A percentile compares a stretch with the other conserved stretches of the same genome.
phyloP scores from a whole-genome alignment of 176 grass and related monocot species.

The Secale cereale region DNA sequence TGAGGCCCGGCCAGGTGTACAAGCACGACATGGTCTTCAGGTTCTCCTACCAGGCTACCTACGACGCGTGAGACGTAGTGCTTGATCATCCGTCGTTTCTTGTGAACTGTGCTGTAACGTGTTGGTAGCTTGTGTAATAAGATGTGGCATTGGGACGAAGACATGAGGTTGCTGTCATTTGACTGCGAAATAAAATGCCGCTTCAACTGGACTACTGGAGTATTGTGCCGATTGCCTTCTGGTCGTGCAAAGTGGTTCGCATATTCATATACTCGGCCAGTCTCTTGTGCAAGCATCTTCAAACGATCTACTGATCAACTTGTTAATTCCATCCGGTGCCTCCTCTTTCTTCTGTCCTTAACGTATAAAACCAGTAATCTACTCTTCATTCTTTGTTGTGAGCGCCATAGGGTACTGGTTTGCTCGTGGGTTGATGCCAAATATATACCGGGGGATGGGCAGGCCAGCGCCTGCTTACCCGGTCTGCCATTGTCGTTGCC shows the following conservation, averaged over 20 bases:
- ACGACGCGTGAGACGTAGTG: not conserved
- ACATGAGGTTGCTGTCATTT: not conserved
- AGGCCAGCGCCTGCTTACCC: no score
- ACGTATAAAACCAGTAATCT: not conserved
- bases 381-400: not conserved
- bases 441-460: not conserved
- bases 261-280: not conserved
- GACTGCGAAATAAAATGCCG: not conserved
- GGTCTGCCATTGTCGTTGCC: no score
- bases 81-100: no score
- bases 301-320: not conserved
- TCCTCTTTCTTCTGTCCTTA: not conserved
- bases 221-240: not conserved
- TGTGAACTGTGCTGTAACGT: not conserved
- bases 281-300: not conserved
- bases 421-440: not conserved
- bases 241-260: not conserved
- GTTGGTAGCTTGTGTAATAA: not conserved
- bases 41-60: slow-evolving; percentile 38
- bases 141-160: not conserved
- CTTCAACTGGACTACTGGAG: not conserved
- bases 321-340: not conserved
- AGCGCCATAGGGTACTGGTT: not conserved
- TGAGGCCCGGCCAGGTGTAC: slow-evolving; percentile 59
- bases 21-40: slow-evolving; percentile 63